phyloP scores from a whole-genome alignment of 2,329 filamentous ascomycete species.

The Trichoderma simmonsii region DNA sequence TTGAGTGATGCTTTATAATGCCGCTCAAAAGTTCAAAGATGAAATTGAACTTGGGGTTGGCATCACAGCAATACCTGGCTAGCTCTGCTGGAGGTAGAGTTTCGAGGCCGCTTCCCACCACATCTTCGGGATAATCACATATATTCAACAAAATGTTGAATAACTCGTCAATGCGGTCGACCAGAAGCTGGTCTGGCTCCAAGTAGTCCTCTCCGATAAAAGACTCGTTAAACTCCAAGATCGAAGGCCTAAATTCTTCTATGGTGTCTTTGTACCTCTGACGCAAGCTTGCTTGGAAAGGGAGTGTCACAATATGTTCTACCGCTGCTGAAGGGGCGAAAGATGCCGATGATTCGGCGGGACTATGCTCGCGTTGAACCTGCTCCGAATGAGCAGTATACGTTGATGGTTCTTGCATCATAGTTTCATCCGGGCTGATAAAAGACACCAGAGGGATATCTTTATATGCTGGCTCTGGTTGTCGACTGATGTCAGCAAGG shows the following conservation, averaged over 20 bases:
- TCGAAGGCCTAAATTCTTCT: conserved; percentile 39
- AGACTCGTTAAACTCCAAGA: conserved; percentile 44
- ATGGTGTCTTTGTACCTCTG: conserved; percentile 52
- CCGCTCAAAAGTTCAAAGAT: conserved; percentile 52
- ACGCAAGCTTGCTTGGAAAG: conserved; percentile 52
- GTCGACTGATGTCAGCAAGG: conserved; percentile 38
- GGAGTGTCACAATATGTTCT: conserved; percentile 55
- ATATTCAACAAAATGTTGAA: conserved; percentile 51
- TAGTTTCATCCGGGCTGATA: conserved; percentile 22
- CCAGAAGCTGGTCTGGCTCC: conserved; percentile 39
- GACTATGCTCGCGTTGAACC: conserved; percentile 24
- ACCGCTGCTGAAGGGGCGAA: conserved; percentile 10
- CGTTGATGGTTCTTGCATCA: conserved; percentile 22
- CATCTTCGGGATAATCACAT: conserved; percentile 56
- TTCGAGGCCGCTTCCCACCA: conserved; percentile 42
- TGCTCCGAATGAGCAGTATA: conserved; percentile 29
- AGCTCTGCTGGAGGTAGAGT: conserved; percentile 39
- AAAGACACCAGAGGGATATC: conserved; percentile 25
- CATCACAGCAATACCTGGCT: conserved; percentile 52
- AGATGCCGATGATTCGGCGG: conserved; percentile 23
- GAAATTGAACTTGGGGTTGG: conserved; percentile 60
- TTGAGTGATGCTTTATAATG: conserved; percentile 41
- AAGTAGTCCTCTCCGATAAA: conserved; percentile 41
- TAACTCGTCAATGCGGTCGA: conserved; percentile 49
- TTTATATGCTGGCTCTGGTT: conserved; percentile 25